Evolutionary conservation across 1,284 basidiomycete genomes (phyloP), one percentile per base, ranked within the genome.

Genomic region (Rhodotorula sp.): DNA sequence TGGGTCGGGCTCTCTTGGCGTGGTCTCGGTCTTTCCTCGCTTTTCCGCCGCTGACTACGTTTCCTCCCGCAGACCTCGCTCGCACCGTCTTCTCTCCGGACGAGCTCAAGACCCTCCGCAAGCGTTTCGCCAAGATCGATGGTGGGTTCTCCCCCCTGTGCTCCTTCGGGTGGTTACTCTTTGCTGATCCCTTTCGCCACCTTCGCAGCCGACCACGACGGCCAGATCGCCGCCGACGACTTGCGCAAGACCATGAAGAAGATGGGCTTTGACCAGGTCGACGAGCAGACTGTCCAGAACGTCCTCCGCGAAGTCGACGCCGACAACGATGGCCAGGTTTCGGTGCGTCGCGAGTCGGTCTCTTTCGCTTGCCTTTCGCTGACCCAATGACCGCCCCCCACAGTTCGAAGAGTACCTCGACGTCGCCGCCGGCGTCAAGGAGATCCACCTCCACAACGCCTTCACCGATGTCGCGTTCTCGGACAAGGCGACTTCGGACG

Each of bases 341-440:
- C 59, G 51, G 46, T 64, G 54, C 57, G 68, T 66, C n/a, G n/a
- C n/a, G n/a, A n/a, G n/a, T n/a, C n/a, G n/a, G n/a, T n/a, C n/a
- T 20, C 48, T 6, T 1, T 3, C n/a, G 7, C 21, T 34, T 34
- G 31, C 7, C 34, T 34, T 51, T 21, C 49, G 21, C n/a, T 20
- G 21, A 51, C 49, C 18, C 3, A 2, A 16, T 6, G 34, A 34
- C 34, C 6, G 34, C 39, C 31, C 31, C 15, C 81, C 93, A 59
- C 87, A 88, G 74, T 87, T 91, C 78, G 88, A 92, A 77, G 89
- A 90, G 79, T 69, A 73, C 70, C 66, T 75, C 23, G 77, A 92
- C 88, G 87, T 93, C 62, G 93, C 90, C 70, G 91, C 89, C 3
- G 89, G 87, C 63, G 83, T 94, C 73, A 92, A 92, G 81, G 91